Base-by-base conservation (phyloP, 164 flowering plant genomes). In the Santalum album region DNA sequence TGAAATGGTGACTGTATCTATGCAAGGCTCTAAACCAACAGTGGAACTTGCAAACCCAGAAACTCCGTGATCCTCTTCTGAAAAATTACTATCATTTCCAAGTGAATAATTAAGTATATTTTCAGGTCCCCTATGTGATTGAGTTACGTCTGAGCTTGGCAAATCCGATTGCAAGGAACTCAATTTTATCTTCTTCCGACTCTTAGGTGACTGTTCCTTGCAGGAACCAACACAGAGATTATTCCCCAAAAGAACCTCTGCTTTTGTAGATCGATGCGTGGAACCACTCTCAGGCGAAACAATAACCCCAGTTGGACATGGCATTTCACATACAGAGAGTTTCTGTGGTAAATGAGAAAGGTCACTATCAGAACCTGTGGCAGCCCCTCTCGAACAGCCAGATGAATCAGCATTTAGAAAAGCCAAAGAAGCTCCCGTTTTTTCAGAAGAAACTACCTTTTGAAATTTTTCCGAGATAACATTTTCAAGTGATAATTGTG, bases 161-260 rank as follows among this genome's bases (percentile, higher is more conserved):
- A 38, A 47, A 65, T 45, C 58, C 7, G 43, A 26, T 42, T 42
- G 62, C 57, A 50, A 29, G 25, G 27, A 40, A 26, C 40, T 39
- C 39, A 14, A n/a, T n/a, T n/a, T 34, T 60, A 55, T 63, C 58
- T 64, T 59, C 42, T 50, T 53, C 27, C 16, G 48, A 47, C 16
- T 23, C 7, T 42, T 51, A n/a, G 59, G 34, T 26, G 45, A 29
- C 49, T 36, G 38, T 24, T 49, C 59, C 42, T 54, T 47, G 26
- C 15, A 24, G 20, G 45, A 25, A 43, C 16, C 48, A 57, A 27
- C 24, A 26, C 18, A 20, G 10, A 49, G 12, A 47, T 17, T 22
- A 25, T 39, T 39, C 34, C 49, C 63, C 18, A 10, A 44, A 24
- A 47, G 18, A 59, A 48, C 45, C 19, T 11, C 21, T 48, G 36